A percentile compares a stretch with the other conserved stretches of the same genome.
Evolutionary conservation across 768 basidiomycete species (phyloP).

Genomic region (Serendipita sp.): DNA sequence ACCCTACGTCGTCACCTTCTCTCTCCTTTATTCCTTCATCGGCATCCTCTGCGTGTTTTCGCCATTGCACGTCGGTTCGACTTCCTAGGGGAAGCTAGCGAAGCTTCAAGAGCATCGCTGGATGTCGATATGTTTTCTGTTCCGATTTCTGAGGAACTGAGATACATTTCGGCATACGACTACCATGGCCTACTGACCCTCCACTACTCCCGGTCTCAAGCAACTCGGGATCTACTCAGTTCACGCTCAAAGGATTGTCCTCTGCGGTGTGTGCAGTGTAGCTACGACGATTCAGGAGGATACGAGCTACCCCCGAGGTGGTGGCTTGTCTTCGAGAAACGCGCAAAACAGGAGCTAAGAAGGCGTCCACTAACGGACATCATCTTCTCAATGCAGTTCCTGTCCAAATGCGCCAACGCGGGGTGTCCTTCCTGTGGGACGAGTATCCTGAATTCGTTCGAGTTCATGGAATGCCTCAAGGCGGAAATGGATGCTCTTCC

Average conservation of each 20-base stretch:
- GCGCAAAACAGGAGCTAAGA: constrained; percentile 42
- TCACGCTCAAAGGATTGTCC: constrained; percentile 23
- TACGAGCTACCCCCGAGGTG: constrained; percentile 33
- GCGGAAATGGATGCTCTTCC: constrained; percentile 38
- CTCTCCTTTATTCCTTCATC: constrained; percentile 30
- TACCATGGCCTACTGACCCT: constrained; percentile 50
- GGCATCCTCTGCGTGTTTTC: constrained; percentile 45
- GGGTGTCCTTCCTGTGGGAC: constrained; percentile 50
- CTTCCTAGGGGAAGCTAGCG: constrained; percentile 42
- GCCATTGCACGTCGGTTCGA: constrained; percentile 54
- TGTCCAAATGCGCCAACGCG: constrained; percentile 28
- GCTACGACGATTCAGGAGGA: constrained; percentile 23
- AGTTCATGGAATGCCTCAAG: constrained; percentile 39
- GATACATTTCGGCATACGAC: constrained; percentile 48
- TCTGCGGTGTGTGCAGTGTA: constrained; percentile 54
- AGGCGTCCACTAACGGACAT: constrained; percentile 39
- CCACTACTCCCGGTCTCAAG: constrained; percentile 36
- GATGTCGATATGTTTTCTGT: constrained; percentile 35
- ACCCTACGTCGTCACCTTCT: constrained; percentile 38
- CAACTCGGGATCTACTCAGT: constrained; percentile 33
- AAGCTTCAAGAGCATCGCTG: constrained; percentile 46
- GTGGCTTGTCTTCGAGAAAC: constrained; percentile 48
- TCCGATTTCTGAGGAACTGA: constrained; percentile 46
- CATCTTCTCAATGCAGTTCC: constrained; percentile 45
- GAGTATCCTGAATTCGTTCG: constrained; percentile 47